Base-by-base conservation (phyloP, 306 rosid genomes). In the Notholithocarpus densiflorus region DNA sequence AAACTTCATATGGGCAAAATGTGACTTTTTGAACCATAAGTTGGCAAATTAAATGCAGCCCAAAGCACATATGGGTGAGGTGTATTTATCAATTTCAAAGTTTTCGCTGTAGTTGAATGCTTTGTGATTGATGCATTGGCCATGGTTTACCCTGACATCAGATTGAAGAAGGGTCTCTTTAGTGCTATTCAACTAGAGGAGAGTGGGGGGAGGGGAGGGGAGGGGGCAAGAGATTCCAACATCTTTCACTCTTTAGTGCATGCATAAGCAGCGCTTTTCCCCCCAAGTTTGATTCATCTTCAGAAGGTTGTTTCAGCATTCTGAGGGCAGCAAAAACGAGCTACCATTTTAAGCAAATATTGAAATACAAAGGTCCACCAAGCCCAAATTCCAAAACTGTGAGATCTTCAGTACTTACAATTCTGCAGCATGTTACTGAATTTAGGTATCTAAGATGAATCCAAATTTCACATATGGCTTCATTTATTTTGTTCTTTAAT, bases 111-210 rank as follows among this genome's bases (percentile, higher is more conserved):
- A 84, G 88, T 66, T 84, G 77, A 74, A 88, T 32, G 66, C 87
- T 82, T 82, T 88, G 85, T 65, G 88, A 87, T 72, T 78, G 88
- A 80, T 87, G 85, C 83, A 87, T 84, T 19, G 87, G 77, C 45
- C 88, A 87, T 29, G 88, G 88, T 65, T 76, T 88, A 64, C 85
- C 83, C 14, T 70, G 51, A 60, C 87, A 84, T 71, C 85, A 80
- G 73, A 43, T 80, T 17, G 82, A 80, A 80, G 85, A 52, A 52
- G 90, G 48, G 78, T 87, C 17, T 82, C 88, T 21, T 59, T 85
- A 54, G 80, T 82, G 21, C 74, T 74, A 32, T 73, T 65, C 88
- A 82, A 54, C 26, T 80, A 34, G 9, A 34, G 40, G 40, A 34
- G 40, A 34, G 9, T 0, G 0, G 2, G 40, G 40, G 40, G 40